A percentile compares a stretch with the other conserved stretches of the same genome.
phyloP scores from a whole-genome alignment of 1,284 basidiomycete species.

The Phellinidium pouzarii region DNA sequence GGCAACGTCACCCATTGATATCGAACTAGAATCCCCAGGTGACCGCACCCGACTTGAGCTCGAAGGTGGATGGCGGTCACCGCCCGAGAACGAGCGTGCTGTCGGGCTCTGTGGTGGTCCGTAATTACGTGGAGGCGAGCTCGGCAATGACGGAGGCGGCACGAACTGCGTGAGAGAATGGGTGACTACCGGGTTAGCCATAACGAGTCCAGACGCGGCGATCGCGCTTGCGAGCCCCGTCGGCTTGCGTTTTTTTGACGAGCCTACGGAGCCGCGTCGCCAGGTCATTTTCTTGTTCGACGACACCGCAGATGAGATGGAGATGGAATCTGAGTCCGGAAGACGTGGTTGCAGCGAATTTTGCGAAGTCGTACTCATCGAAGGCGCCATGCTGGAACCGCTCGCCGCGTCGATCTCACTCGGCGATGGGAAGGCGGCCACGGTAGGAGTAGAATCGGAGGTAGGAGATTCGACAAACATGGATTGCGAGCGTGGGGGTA shows the following conservation, averaged over 20 bases:
- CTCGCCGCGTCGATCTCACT: conserved; percentile 19
- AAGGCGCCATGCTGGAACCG: not conserved
- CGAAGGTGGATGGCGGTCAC: conserved; percentile 1
- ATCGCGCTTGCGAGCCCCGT: conserved; percentile 58
- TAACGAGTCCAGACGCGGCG: conserved; percentile 57
- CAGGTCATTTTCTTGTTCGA: conserved; percentile 31
- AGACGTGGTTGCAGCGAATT: conserved; percentile 24
- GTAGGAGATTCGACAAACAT: conserved; percentile 45
- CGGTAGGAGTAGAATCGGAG: conserved; percentile 28
- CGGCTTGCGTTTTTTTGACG: conserved; percentile 29
- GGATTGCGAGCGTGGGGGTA: not conserved
- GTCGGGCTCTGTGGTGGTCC: conserved; percentile 5
- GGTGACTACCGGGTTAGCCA: conserved; percentile 51
- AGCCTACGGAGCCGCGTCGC: conserved; percentile 29
- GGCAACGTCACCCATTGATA: not conserved
- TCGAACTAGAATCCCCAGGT: conserved; percentile 24
- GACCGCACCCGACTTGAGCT: conserved; percentile 23
- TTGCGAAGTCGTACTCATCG: conserved; percentile 22
- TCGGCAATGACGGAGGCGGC: conserved; percentile 23
- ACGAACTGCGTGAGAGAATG: conserved; percentile 34
- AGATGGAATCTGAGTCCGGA: conserved; percentile 36
- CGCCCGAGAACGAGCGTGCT: conserved; percentile 2
- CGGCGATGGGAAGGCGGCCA: conserved; percentile 25
- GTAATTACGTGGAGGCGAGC: conserved; percentile 4
- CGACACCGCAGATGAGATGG: conserved; percentile 32